Evolutionary conservation across 257 asterid genomes (phyloP).

Genomic region (Osmanthus fragrans): DNA sequence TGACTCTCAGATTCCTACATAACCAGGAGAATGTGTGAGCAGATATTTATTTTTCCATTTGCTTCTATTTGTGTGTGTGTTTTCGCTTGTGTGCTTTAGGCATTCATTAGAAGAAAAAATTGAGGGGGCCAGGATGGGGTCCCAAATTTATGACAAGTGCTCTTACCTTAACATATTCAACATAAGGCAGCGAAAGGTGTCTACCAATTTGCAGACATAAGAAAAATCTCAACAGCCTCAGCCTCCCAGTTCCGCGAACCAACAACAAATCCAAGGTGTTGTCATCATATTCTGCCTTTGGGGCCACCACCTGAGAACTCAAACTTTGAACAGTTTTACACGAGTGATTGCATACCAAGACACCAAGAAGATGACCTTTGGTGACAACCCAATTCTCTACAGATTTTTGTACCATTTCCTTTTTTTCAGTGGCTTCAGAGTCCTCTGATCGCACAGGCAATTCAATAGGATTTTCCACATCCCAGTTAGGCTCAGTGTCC

Average conservation of each 20-base stretch:
- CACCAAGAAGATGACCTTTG: conserved; percentile 81
- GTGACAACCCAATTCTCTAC: conserved; percentile 83
- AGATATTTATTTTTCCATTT: neutral
- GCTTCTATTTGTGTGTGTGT: neutral
- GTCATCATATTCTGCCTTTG: conserved; percentile 94
- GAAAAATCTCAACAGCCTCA: conserved; percentile 81
- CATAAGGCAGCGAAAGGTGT: conserved; percentile 86
- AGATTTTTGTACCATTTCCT: conserved; percentile 36
- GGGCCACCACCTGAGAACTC: conserved; percentile 96
- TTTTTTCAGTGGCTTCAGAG: conserved; percentile 37
- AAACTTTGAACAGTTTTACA: conserved; percentile 94
- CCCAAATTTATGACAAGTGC: neutral
- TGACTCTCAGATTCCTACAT: neutral
- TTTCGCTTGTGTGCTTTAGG: neutral
- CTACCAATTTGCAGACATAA: conserved; percentile 77
- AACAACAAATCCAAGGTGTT: conserved; percentile 75
- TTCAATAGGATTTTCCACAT: conserved; percentile 65
- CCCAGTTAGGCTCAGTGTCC: conserved; percentile 80
- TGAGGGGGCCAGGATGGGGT: neutral
- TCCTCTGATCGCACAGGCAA: conserved; percentile 68
- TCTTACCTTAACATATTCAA: conserved; percentile 89
- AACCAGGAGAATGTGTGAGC: neutral
- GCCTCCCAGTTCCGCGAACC: conserved; percentile 88
- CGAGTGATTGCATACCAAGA: conserved; percentile 87
- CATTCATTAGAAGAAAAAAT: neutral